A percentile compares a stretch with the other conserved stretches of the same genome.
phyloP scores from a whole-genome alignment of 164 flowering plant species.

The Aristolochia californica region DNA sequence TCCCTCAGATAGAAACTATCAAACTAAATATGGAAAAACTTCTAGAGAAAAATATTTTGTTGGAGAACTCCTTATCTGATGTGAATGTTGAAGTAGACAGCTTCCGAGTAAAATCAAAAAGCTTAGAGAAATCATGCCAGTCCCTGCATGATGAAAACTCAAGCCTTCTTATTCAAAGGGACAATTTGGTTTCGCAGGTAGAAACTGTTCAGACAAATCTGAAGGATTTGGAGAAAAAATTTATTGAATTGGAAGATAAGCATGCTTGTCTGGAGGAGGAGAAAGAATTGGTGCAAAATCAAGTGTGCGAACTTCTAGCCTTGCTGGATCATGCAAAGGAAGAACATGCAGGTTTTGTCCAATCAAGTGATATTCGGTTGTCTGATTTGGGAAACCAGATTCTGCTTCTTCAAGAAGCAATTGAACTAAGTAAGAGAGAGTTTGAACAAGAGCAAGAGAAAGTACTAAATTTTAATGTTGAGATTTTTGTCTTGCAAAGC shows the following conservation, averaged over 20 bases:
- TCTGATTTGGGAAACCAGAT: constrained; percentile 42
- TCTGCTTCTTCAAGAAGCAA: constrained; percentile 45
- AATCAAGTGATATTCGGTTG: constrained; percentile 37
- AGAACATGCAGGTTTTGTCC: constrained; percentile 32
- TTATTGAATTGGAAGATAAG: constrained; percentile 43
- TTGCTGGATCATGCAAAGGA: constrained; percentile 44
- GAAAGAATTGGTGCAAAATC: constrained; percentile 28
- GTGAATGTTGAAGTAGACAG: constrained; percentile 62
- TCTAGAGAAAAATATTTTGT: constrained; percentile 40
- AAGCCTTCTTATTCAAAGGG: constrained; percentile 43
- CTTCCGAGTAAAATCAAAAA: constrained; percentile 43
- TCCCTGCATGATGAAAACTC: constrained; percentile 51
- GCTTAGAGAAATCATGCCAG: constrained; percentile 57
- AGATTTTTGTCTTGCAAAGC: constrained; percentile 60
- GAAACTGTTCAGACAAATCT: constrained; percentile 37
- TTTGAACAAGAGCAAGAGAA: constrained; percentile 62
- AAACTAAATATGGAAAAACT: constrained; percentile 58
- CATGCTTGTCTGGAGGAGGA: constrained; percentile 49
- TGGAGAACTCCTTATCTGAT: constrained; percentile 55
- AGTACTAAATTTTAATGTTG: constrained; percentile 59
- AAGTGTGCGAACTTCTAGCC: constrained; percentile 42
- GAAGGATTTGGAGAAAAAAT: constrained; percentile 43
- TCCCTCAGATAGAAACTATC: constrained; percentile 49
- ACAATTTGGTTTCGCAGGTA: constrained; percentile 34
- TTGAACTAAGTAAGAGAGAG: constrained; percentile 35